phyloP scores from a whole-genome alignment of 139 green algal species.

The Volvox reticuliferus region DNA sequence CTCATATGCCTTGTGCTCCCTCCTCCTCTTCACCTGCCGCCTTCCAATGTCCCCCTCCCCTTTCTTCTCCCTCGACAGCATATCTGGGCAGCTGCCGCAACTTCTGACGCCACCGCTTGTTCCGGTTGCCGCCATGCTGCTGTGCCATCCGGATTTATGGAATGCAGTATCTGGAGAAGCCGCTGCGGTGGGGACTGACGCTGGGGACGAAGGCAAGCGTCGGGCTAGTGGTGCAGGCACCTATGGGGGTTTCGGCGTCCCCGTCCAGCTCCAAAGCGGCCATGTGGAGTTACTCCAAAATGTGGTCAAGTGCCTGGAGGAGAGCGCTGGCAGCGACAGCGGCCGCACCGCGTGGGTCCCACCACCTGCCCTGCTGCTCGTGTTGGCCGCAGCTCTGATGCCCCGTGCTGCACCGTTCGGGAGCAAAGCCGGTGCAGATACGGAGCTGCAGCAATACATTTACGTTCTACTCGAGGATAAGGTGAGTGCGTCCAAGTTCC shows the following conservation, averaged over 20 bases:
- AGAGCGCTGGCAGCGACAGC: not conserved
- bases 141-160: slow-evolving; percentile 21
- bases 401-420: not conserved
- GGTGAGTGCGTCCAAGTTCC: not conserved
- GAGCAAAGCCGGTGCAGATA: not conserved
- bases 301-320: not conserved
- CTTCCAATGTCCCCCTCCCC: too few species aligned
- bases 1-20: too few species aligned
- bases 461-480: not conserved
- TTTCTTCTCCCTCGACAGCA: too few species aligned
- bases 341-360: not conserved
- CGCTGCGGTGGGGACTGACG: too few species aligned
- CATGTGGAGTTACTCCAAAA: not conserved
- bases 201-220: too few species aligned
- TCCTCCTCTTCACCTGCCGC: too few species aligned
- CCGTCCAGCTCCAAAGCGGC: too few species aligned
- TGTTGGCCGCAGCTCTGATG: slow-evolving; percentile 32
- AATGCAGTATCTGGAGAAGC: too few species aligned
- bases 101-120: slow-evolving; percentile 12
- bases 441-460: not conserved
- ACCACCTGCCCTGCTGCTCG: not conserved
- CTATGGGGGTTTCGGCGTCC: too few species aligned
- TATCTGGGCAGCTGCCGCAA: too few species aligned
- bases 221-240: too few species aligned
- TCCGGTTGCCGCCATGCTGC: not conserved